Evolutionary conservation across 768 basidiomycete species (phyloP), one percentile per base, ranked within the genome.

Genomic region (Artomyces pyxidatus): DNA sequence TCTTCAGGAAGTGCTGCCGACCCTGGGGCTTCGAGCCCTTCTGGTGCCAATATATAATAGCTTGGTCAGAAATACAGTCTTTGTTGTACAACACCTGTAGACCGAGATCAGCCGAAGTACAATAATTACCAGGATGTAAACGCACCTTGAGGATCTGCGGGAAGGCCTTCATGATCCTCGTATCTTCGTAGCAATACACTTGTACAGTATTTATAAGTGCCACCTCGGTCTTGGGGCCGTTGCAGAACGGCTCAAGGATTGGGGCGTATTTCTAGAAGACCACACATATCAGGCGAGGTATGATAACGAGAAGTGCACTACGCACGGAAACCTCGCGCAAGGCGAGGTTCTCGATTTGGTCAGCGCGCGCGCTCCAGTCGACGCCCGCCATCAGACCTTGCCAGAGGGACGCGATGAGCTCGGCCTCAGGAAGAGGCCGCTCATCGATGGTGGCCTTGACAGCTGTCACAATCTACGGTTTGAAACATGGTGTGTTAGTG

Each of bases 21-120:
- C 94, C 95, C 66, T 97, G 90, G 0, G 91, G 80, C 69, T 92
- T 96, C 42, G 93, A 87, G 45, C 96, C 95, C 70, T 99, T 99
- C 70, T 89, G 85, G 68, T 91, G 75, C 95, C 95, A 99, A 67
- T 96, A 98, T 51, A 97, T 86, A 61, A 99, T 94, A 52, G 94
- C 93, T 63, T 94, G 86, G 62, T 94, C 92, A 48, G 92, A 88
- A 58, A 97, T 77, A 68, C 92, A 92, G 60, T 99, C 95, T 60
- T 88, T 83, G 71, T 94, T 94, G 71, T 96, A 97, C 66, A 97
- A 74, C 58, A 94, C 85, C 89, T 92, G 59, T 37, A 17, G 39
- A 16, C 4, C 21, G 23, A 14, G 16, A 26, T 19, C 12, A 46
- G 17, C 35, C 52, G 44, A 50, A 42, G 37, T 17, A 19, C 28